Base-by-base conservation (phyloP, 1,139 yeast genomes). In the Blastobotrys buckinghamii region DNA sequence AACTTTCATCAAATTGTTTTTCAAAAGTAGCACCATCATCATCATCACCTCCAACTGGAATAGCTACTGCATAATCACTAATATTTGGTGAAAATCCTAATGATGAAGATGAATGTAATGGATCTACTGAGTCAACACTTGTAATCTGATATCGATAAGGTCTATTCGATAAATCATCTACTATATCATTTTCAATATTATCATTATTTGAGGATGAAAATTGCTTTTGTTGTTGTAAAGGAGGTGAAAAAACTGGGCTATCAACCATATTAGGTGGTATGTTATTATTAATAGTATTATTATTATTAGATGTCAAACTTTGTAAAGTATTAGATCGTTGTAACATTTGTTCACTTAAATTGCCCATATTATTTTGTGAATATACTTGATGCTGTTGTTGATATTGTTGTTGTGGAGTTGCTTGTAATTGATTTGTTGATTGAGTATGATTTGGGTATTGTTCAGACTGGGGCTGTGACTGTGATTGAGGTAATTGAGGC, bases 51-150 rank as follows among this genome's bases (percentile, higher is more conserved):
- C 34, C 47, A 9, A 44, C 48, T n/a, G 38, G 30, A 29, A 50
- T 42, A 12, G 49, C 50, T 16, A 47, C 47, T 1, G 47, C 49
- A 24, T 42, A 49, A 39, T 50, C 47, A 22, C 47, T 50, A 30
- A 50, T 42, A 17, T 49, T 46, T 32, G 53, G 53, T 10, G 53
- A 42, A 22, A 50, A 39, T 6, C 43, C 47, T 5, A 48, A 39
- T 16, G 47, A 41, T 1, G 48, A 44, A 1, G 47, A 15, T 17
- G 50, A 45, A 13, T 44, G 27, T 12, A 50, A 27, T 12, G 52
- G 52, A 37, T 50, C 52, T 17, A 46, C 39, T 29, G 48, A 43
- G 12, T 50, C 52, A 15, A 44, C 17, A 19, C 27, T n/a, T 6
- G 9, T 19, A 17, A 19, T 16, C 27, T 36, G 26, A 27, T 36